A percentile compares a stretch with the other conserved stretches of the same genome.
Evolutionary conservation across 495 filamentous ascomycete genomes (phyloP).

Genomic region (Talaromyces borbonicus): DNA sequence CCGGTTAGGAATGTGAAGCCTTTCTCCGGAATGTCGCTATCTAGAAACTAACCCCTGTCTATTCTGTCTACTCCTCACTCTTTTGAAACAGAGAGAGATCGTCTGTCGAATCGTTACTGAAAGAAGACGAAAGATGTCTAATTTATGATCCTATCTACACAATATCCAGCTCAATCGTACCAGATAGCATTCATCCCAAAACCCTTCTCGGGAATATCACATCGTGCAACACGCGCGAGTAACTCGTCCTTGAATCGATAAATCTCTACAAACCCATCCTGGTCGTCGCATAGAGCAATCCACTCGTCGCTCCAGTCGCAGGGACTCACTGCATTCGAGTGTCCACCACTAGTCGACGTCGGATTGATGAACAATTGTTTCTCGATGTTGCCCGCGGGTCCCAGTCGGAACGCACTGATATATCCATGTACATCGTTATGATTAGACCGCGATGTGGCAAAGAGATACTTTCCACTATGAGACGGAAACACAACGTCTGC

Average conservation of each 20-base stretch:
- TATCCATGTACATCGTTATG: slow-evolving; percentile 66
- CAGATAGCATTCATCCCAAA: slow-evolving; percentile 89
- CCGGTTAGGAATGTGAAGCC: slow-evolving; percentile 2
- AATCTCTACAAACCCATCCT: slow-evolving; percentile 77
- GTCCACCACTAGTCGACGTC: slow-evolving; percentile 74
- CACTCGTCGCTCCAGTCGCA: slow-evolving; percentile 77
- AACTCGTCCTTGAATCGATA: slow-evolving; percentile 75
- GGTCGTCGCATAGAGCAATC: slow-evolving; percentile 75
- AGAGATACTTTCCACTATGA: slow-evolving; percentile 56
- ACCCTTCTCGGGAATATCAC: slow-evolving; percentile 66
- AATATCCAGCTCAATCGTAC: slow-evolving; percentile 53
- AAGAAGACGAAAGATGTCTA: no score
- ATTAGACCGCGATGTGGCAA: slow-evolving; percentile 73
- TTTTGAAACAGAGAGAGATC: no score
- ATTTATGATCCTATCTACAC: no score
- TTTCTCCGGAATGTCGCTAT: background rate
- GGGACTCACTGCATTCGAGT: slow-evolving; percentile 73
- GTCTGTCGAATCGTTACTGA: no score
- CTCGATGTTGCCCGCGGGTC: slow-evolving; percentile 60
- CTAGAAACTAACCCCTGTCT: background rate
- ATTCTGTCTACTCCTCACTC: background rate
- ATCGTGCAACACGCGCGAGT: slow-evolving; percentile 60
- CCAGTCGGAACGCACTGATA: slow-evolving; percentile 65
- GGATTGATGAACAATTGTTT: slow-evolving; percentile 68
- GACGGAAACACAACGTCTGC: slow-evolving; percentile 68